Conservation (phyloP, 2,329 filamentous ascomycete genomes). For the Trichoderma arundinaceum region DNA sequence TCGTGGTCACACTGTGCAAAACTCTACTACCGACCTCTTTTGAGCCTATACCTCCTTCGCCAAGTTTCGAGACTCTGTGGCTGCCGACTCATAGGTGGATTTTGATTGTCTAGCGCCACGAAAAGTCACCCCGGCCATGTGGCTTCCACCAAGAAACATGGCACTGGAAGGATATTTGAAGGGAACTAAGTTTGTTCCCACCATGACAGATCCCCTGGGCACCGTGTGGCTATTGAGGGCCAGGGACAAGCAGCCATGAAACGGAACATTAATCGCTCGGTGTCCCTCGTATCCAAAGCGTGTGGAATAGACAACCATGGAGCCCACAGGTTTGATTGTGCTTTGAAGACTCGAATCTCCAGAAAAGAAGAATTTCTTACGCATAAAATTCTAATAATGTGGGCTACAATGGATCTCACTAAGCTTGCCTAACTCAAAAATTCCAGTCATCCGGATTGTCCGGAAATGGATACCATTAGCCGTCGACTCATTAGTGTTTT, state of each 20-base stretch:
- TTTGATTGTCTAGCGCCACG: background rate
- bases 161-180: background rate
- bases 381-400: background rate
- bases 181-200: background rate
- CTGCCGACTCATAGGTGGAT: background rate
- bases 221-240: background rate
- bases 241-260: background rate
- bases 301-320: background rate
- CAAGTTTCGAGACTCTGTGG: background rate
- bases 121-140: background rate
- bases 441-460: slow-evolving; percentile 18
- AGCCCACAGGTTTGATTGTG: background rate
- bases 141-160: background rate
- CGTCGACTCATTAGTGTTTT: background rate
- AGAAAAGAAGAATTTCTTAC: background rate
- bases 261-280: background rate
- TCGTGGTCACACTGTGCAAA: slow-evolving; percentile 14
- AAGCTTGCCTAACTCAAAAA: slow-evolving; percentile 12
- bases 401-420: slow-evolving; percentile 6
- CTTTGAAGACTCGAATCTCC: background rate
- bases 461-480: slow-evolving; percentile 22
- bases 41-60: background rate
- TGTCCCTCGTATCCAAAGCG: background rate
- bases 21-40: background rate
- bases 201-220: background rate